Conservation (phyloP, 352 stramenopile species). For the Pythium phragmitis region DNA sequence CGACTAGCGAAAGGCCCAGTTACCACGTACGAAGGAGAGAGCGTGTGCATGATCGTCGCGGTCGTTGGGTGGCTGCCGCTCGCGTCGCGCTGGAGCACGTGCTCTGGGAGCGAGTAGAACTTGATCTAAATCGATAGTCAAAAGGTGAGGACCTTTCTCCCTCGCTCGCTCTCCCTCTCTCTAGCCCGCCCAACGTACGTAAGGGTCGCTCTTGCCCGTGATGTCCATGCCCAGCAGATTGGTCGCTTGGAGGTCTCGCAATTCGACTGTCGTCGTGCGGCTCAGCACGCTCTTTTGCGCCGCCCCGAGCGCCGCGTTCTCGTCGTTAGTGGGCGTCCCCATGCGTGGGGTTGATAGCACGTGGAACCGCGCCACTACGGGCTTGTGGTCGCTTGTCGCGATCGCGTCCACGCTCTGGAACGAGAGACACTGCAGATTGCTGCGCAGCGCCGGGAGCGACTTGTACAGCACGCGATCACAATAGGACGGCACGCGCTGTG, state of each 20-base stretch:
- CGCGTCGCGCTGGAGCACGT: constrained; percentile 48
- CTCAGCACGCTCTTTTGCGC: constrained; percentile 21
- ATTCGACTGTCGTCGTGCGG: constrained; percentile 54
- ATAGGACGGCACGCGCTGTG: constrained; percentile 79
- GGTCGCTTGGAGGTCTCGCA: constrained; percentile 53
- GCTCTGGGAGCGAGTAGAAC: constrained; percentile 64
- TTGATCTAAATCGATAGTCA: constrained; percentile 42
- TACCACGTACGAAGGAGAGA: constrained; percentile 49
- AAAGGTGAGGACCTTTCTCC: not conserved
- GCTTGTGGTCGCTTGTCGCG: constrained; percentile 85
- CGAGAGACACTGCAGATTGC: constrained; percentile 50
- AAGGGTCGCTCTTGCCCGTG: constrained; percentile 76
- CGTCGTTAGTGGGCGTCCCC: constrained; percentile 5
- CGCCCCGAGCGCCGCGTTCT: constrained; percentile 22
- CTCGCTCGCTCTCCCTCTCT: not conserved
- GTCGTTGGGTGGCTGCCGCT: constrained; percentile 55
- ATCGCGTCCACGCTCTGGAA: constrained; percentile 69
- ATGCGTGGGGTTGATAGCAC: constrained; percentile 37
- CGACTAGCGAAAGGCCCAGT: not conserved
- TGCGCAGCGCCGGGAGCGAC: constrained; percentile 57
- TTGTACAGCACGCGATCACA: constrained; percentile 85
- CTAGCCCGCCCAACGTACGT: constrained; percentile 33
- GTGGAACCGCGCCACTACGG: constrained; percentile 59
- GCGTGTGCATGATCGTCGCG: constrained; percentile 57
- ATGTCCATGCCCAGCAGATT: constrained; percentile 76